These are phyloP conservation scores for Asterella californica DNA, from an alignment of 225 moss, liverwort and hornwort genomes.

Conservation along the genomic window DNA sequence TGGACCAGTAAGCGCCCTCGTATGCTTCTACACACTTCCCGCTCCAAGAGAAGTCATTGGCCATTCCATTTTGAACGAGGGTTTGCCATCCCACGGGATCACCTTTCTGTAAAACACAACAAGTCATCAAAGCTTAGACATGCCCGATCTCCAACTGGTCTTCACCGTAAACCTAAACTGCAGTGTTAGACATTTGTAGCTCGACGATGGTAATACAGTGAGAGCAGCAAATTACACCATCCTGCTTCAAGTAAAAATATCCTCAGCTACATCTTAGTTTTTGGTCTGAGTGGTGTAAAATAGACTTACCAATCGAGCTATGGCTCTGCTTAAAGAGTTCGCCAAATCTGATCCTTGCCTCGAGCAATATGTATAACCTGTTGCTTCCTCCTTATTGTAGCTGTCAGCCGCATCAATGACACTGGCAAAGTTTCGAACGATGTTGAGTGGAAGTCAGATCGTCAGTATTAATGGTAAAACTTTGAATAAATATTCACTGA, in stretches of 20 bases:
- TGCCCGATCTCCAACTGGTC: background rate
- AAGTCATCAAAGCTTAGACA: background rate
- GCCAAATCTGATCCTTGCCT: conserved; percentile 42
- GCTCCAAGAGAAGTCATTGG: conserved; percentile 51
- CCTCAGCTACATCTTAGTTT: too few relatives aligned
- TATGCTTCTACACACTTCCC: conserved; percentile 57
- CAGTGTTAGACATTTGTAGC: too few relatives aligned
- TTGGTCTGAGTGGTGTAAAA: conserved; percentile 5
- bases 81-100: conserved; percentile 48
- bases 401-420: conserved; percentile 47
- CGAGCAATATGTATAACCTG: conserved; percentile 53
- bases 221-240: background rate
- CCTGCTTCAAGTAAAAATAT: too few relatives aligned
- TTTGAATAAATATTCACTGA: background rate
- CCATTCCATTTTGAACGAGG: conserved; percentile 54
- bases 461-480: background rate
- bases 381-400: conserved; percentile 40
- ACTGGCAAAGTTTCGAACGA: conserved; percentile 29
- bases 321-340: conserved; percentile 48
- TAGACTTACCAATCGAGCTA: conserved; percentile 37
- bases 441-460: background rate
- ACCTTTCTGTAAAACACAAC: conserved; percentile 33
- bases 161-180: background rate
- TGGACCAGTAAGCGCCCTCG: conserved; percentile 56
- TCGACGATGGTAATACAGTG: background rate